These are phyloP conservation scores for Candida maesae DNA, from an alignment of 805 yeast genomes.

Conservation along the genomic window DNA sequence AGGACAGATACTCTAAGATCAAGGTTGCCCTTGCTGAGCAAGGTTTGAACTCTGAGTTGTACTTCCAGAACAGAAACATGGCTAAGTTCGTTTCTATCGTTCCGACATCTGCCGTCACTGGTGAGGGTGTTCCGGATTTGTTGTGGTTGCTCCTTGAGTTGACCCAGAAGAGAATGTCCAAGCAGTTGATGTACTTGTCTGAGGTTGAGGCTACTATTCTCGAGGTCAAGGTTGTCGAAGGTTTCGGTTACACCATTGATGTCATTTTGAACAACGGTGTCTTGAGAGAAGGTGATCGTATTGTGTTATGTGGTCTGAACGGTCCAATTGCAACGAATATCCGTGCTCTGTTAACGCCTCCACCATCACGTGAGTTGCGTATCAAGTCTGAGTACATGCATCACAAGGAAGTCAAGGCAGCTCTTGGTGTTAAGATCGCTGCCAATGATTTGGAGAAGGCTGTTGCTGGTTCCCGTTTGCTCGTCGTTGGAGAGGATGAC, in stretches of 20 bases:
- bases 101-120: constrained; percentile 98
- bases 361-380: constrained; percentile 94
- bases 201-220: constrained; percentile 93
- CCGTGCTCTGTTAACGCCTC: constrained; percentile 95
- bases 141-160: constrained; percentile 91
- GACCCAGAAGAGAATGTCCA: constrained; percentile 98
- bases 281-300: constrained; percentile 89
- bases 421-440: constrained; percentile 97
- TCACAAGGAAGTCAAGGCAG: constrained; percentile 97
- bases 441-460: constrained; percentile 98
- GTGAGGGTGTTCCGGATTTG: constrained; percentile 99
- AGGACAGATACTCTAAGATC: constrained; percentile 78
- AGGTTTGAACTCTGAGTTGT: constrained; percentile 95
- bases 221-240: constrained; percentile 97
- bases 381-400: constrained; percentile 95
- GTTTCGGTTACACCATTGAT: constrained; percentile 98
- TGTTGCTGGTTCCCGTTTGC: constrained; percentile 95
- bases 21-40: constrained; percentile 94
- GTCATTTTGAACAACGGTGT: constrained; percentile 97
- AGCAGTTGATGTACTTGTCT: constrained; percentile 93
- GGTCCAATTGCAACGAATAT: constrained; percentile 98
- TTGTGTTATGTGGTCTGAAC: constrained; percentile 95
- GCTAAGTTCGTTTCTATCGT: constrained; percentile 92
- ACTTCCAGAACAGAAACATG: constrained; percentile 92
- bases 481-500: constrained; percentile 94